phyloP scores from a whole-genome alignment of 352 stramenopile species.

The Phytophthora cajani region DNA sequence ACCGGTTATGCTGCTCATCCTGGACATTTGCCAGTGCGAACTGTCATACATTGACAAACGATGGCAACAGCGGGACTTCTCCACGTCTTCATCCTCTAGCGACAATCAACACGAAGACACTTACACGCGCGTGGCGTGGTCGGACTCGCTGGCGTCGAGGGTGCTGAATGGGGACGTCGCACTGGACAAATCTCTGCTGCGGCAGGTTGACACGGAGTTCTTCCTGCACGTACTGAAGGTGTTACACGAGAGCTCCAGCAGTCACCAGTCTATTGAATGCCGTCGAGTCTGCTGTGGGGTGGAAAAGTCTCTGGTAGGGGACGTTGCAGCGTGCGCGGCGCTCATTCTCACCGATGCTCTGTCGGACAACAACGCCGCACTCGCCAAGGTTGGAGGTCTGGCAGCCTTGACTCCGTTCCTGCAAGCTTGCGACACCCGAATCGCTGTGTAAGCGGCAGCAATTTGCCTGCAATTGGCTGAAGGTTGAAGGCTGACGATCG shows the following conservation, averaged over 20 bases:
- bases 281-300: conserved; percentile 46
- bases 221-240: conserved; percentile 42
- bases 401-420: conserved; percentile 35
- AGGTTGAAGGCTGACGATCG: conserved; percentile 7
- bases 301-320: conserved; percentile 29
- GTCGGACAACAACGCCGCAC: conserved; percentile 12
- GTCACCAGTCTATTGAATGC: conserved; percentile 24
- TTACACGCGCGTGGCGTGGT: conserved; percentile 23
- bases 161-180: conserved; percentile 45
- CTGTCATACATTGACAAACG: conserved; percentile 47
- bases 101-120: conserved; percentile 10
- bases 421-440: conserved; percentile 48
- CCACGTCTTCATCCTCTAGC: background rate
- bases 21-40: conserved; percentile 43
- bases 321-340: conserved; percentile 38
- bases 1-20: conserved; percentile 37
- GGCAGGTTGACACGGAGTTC: conserved; percentile 38
- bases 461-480: background rate
- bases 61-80: conserved; percentile 26
- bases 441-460: conserved; percentile 47
- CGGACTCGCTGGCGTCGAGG: conserved; percentile 40
- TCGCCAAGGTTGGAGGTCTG: conserved; percentile 23
- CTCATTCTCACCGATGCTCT: conserved; percentile 36
- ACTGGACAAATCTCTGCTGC: conserved; percentile 36
- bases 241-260: conserved; percentile 23